Percentiles rank a stretch among this genome's conserved stretches.
Conservation (phyloP, 208 protist genomes). For the Porcisia deanei region DNA sequence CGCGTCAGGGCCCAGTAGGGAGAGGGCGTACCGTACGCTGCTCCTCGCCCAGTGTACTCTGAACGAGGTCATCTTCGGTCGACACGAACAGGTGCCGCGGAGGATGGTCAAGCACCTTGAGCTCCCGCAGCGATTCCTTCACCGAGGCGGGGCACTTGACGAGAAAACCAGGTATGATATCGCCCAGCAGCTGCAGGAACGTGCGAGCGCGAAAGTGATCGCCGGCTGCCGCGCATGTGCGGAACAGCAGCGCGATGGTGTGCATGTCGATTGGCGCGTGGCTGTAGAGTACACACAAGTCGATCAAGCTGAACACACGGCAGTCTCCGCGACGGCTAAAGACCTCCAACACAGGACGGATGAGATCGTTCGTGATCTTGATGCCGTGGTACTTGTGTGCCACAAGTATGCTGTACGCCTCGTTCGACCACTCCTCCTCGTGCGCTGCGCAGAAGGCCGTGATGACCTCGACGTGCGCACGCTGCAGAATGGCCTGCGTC, state of each 20-base stretch:
- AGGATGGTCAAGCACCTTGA: constrained; percentile 55
- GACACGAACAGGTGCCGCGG: constrained; percentile 65
- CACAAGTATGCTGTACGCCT: constrained; percentile 83
- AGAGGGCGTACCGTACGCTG: constrained; percentile 22
- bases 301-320: constrained; percentile 87
- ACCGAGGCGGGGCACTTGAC: constrained; percentile 60
- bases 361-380: constrained; percentile 65
- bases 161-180: constrained; percentile 81
- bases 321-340: constrained; percentile 76
- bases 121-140: constrained; percentile 50
- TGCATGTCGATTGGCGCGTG: constrained; percentile 71
- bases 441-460: constrained; percentile 56
- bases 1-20: constrained; percentile 8
- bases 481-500: constrained; percentile 49
- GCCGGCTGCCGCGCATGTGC: constrained; percentile 69
- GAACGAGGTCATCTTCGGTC: constrained; percentile 43
- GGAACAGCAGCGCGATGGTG: constrained; percentile 74
- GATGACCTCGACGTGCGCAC: constrained; percentile 54
- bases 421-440: constrained; percentile 57
- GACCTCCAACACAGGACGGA: constrained; percentile 56
- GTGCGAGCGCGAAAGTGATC: constrained; percentile 81
- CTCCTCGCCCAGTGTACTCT: constrained; percentile 31
- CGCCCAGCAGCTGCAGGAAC: constrained; percentile 71
- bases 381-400: constrained; percentile 90
- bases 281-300: constrained; percentile 85